A percentile compares a stretch with the other conserved stretches of the same genome.
These are phyloP conservation scores for Phaeosphaeria sp. DNA, from an alignment of 2,329 filamentous ascomycete genomes.

Conservation along the genomic window DNA sequence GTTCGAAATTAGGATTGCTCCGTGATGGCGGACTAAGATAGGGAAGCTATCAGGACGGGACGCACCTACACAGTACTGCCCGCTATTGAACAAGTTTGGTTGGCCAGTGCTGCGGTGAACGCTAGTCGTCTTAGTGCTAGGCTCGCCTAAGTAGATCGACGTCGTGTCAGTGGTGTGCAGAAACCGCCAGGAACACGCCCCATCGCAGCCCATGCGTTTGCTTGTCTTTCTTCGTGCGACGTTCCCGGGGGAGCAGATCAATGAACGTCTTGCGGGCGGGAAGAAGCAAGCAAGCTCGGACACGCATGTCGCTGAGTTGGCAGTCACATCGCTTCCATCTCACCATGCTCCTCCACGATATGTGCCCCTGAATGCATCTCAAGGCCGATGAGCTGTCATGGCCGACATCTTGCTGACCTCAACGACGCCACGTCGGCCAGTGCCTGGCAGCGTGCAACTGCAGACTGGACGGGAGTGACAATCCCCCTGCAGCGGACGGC, in stretches of 20 bases:
- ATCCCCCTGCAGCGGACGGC: slow-evolving; percentile 31
- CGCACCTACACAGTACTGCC: slow-evolving; percentile 41
- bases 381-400: slow-evolving; percentile 21
- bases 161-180: slow-evolving; percentile 38
- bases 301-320: slow-evolving; percentile 13
- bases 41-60: slow-evolving; percentile 35
- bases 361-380: slow-evolving; percentile 19
- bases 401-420: slow-evolving; percentile 25
- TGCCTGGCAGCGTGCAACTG: slow-evolving; percentile 13
- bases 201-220: slow-evolving; percentile 24
- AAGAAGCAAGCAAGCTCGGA: slow-evolving; percentile 7
- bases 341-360: not conserved
- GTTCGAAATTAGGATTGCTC: not conserved
- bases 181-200: slow-evolving; percentile 27
- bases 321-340: not conserved
- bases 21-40: slow-evolving; percentile 15
- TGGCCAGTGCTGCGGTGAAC: slow-evolving; percentile 29
- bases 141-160: slow-evolving; percentile 31
- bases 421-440: slow-evolving; percentile 27
- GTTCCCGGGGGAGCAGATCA: slow-evolving; percentile 21
- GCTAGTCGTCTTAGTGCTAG: slow-evolving; percentile 23
- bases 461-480: slow-evolving; percentile 25
- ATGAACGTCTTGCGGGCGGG: slow-evolving; percentile 1
- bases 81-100: slow-evolving; percentile 27
- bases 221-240: slow-evolving; percentile 28